These are phyloP conservation scores for Pachysandra terminalis DNA, from an alignment of 164 flowering plant genomes.

Conservation along the genomic window DNA sequence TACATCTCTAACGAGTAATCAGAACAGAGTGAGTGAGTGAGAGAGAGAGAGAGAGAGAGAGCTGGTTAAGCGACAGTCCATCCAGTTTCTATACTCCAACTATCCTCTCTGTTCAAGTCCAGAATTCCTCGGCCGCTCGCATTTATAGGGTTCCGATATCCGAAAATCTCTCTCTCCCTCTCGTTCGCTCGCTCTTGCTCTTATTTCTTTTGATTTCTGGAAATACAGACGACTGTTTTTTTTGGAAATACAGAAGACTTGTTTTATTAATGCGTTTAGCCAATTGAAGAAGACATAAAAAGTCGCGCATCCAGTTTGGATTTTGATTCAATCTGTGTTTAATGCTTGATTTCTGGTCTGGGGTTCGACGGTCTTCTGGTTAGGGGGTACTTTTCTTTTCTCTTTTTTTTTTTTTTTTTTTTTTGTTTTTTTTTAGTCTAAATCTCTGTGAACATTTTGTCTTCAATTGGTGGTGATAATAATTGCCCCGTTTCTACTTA, in stretches of 20 bases:
- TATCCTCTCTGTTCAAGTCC: neutral
- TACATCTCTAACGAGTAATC: too few relatives aligned
- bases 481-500: neutral
- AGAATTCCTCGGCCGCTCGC: conserved; percentile 1
- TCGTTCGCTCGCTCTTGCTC: neutral
- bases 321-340: neutral
- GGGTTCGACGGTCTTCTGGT: neutral
- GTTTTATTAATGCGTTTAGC: neutral
- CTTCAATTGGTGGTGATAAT: neutral
- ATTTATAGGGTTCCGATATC: conserved; percentile 1
- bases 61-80: too few relatives aligned
- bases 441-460: neutral
- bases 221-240: neutral
- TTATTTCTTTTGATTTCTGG: too few relatives aligned
- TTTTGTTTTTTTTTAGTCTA: neutral
- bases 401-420: neutral
- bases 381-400: neutral
- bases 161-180: neutral
- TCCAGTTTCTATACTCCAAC: neutral
- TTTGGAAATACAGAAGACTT: neutral
- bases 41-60: too few relatives aligned
- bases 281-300: neutral
- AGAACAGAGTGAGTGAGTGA: too few relatives aligned
- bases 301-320: neutral
- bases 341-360: neutral